phyloP scores from a whole-genome alignment of 2,329 filamentous ascomycete species.

The Torrubiella hemipterigena region DNA sequence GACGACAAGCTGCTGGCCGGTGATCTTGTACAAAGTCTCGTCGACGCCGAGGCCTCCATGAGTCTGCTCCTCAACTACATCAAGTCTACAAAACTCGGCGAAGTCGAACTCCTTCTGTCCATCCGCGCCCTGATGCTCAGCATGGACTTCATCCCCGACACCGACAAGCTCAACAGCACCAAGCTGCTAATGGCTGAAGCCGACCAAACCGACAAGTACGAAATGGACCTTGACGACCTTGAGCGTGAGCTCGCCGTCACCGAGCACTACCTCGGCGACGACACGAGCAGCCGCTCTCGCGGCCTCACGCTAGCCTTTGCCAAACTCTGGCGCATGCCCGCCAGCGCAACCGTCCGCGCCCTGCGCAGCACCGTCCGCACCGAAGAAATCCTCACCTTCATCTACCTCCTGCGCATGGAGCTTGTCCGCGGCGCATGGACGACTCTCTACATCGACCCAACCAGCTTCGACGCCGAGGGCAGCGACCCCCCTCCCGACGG shows the following conservation, averaged over 20 bases:
- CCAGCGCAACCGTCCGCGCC: conserved; percentile 45
- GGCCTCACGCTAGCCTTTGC: conserved; percentile 57
- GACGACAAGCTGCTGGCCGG: conserved; percentile 39
- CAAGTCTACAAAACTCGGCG: conserved; percentile 50
- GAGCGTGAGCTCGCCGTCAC: conserved; percentile 57
- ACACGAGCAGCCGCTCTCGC: conserved; percentile 48
- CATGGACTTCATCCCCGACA: conserved; percentile 45
- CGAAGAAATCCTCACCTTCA: conserved; percentile 58
- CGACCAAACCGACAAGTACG: conserved; percentile 21
- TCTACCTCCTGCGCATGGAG: conserved; percentile 61
- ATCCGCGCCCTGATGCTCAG: conserved; percentile 58
- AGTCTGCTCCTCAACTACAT: conserved; percentile 55
- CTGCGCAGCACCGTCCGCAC: conserved; percentile 52
- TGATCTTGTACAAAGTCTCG: conserved; percentile 50
- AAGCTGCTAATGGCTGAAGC: conserved; percentile 19
- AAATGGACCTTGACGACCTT: conserved; percentile 46
- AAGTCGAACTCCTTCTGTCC: conserved; percentile 53
- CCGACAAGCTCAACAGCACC: conserved; percentile 16
- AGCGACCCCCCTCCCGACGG: conserved; percentile 45
- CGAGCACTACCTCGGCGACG: conserved; percentile 53
- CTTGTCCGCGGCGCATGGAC: conserved; percentile 68
- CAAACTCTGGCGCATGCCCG: conserved; percentile 56
- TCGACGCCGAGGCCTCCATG: conserved; percentile 55
- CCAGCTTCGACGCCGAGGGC: conserved; percentile 29
- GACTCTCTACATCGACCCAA: conserved; percentile 52